Conservation (phyloP, 371 early-diverging fungal genomes). For the Mycotypha africana region DNA sequence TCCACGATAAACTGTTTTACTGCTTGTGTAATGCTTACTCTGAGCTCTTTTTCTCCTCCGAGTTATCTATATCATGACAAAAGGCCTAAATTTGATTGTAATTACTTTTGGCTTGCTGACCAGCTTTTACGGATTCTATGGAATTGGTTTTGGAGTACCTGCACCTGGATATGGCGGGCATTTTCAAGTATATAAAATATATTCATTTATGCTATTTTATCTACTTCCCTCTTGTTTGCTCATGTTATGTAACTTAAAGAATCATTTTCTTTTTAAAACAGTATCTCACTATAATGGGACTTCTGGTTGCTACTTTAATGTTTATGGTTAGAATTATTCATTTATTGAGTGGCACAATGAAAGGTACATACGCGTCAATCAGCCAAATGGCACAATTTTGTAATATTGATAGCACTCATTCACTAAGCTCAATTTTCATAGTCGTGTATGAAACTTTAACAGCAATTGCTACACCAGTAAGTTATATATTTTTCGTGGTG, state of each 20-base stretch:
- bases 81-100: conserved; percentile 2
- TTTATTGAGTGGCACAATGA: conserved; percentile 5
- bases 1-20: neutral
- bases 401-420: no score
- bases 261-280: no score
- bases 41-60: neutral
- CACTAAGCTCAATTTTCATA: neutral
- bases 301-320: conserved; percentile 3
- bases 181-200: conserved; percentile 6
- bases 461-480: conserved; percentile 21
- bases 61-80: neutral
- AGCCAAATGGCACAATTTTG: no score
- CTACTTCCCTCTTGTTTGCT: neutral
- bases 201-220: neutral
- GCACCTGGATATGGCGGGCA: conserved; percentile 13
- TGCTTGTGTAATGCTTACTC: neutral
- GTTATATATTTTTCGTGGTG: neutral
- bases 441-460: conserved; percentile 11
- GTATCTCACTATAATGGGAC: conserved; percentile 8
- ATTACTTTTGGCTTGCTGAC: conserved; percentile 2
- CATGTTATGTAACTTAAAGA: no score
- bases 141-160: conserved; percentile 4
- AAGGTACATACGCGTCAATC: neutral
- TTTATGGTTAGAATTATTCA: conserved; percentile 1
- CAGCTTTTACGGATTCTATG: conserved; percentile 10